These are phyloP conservation scores for Claviceps sp. DNA, from an alignment of 2,329 filamentous ascomycete genomes.

Conservation along the genomic window DNA sequence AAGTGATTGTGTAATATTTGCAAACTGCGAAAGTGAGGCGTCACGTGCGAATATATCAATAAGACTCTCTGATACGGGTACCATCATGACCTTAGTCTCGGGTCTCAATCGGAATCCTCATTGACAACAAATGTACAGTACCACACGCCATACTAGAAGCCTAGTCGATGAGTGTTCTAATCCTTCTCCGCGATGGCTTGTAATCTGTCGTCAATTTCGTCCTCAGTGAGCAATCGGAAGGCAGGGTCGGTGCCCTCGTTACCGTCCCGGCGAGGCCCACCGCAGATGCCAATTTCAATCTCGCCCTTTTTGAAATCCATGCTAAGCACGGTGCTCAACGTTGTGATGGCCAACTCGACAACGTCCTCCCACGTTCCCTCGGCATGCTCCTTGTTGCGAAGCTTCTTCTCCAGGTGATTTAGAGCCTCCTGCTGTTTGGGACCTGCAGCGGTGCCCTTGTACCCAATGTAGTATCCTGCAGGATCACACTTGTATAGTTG, in stretches of 20 bases:
- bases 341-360: conserved; percentile 90
- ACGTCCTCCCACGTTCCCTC: conserved; percentile 94
- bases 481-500: conserved; percentile 98
- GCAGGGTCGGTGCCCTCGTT: conserved; percentile 64
- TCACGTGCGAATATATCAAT: neutral
- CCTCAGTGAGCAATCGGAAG: conserved; percentile 85
- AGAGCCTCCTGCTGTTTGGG: conserved; percentile 98
- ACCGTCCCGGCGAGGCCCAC: conserved; percentile 70
- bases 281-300: conserved; percentile 94
- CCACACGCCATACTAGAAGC: neutral
- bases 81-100: neutral
- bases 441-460: conserved; percentile 94
- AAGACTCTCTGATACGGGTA: neutral
- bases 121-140: neutral
- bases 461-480: conserved; percentile 93
- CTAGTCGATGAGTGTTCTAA: conserved; percentile 31
- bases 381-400: conserved; percentile 95
- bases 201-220: conserved; percentile 96
- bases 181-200: conserved; percentile 99
- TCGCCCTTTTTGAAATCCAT: conserved; percentile 99
- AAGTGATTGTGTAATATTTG: neutral
- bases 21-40: neutral
- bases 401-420: conserved; percentile 98
- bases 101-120: neutral
- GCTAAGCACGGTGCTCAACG: conserved; percentile 88